Evolutionary conservation across 2,329 filamentous ascomycete species (phyloP).

Genomic region (Hirsutella thompsonii): DNA sequence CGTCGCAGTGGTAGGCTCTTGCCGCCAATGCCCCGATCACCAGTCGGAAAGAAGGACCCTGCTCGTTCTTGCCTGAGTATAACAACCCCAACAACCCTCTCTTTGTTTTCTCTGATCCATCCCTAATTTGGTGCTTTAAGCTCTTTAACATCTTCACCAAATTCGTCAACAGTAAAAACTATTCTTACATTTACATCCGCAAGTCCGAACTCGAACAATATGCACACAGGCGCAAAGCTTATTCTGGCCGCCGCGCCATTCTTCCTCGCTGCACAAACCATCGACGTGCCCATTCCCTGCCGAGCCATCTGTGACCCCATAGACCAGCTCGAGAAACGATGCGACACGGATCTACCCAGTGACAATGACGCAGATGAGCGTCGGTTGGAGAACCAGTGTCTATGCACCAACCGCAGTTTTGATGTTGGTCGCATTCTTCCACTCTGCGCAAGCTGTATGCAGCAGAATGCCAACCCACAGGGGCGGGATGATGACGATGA

Average conservation of each 20-base stretch:
- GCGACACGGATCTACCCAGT: background rate
- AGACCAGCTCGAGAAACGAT: background rate
- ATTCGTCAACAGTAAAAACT: background rate
- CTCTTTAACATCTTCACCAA: too few relatives aligned
- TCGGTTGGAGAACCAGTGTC: background rate
- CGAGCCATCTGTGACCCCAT: background rate
- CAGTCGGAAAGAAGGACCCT: too few relatives aligned
- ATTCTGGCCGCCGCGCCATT: conserved; percentile 8
- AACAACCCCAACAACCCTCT: too few relatives aligned
- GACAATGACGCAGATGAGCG: background rate
- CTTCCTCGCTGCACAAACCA: background rate
- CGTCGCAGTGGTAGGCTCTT: too few relatives aligned
- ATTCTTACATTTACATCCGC: too few relatives aligned
- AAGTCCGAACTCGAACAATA: conserved; percentile 6
- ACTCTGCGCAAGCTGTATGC: background rate
- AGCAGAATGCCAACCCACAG: background rate
- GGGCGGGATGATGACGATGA: background rate
- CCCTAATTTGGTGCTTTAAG: too few relatives aligned
- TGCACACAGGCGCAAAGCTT: conserved; percentile 16
- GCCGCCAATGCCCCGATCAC: too few relatives aligned
- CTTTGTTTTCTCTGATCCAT: too few relatives aligned
- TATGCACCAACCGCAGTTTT: background rate
- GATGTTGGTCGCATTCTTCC: background rate
- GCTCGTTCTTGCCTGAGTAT: too few relatives aligned
- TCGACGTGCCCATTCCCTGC: background rate